Evolutionary conservation across 176 grass and related monocot species (phyloP).

Genomic region (Poa pratensis): DNA sequence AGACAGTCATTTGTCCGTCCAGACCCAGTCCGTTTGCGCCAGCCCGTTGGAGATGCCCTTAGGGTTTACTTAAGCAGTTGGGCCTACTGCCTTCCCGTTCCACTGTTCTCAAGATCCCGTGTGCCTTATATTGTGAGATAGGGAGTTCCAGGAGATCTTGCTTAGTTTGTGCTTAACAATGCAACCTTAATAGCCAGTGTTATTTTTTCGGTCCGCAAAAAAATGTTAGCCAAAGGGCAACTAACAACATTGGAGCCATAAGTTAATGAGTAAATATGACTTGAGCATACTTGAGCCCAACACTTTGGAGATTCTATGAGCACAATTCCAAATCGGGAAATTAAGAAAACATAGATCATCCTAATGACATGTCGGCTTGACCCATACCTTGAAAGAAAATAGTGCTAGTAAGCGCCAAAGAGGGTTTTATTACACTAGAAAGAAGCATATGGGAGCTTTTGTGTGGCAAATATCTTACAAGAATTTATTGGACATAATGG

Average conservation of each 20-base stretch:
- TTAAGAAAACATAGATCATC: too few species aligned
- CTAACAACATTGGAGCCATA: too few species aligned
- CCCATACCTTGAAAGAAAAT: too few species aligned
- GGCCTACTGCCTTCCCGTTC: not conserved
- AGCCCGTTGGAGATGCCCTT: too few species aligned
- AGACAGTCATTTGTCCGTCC: too few species aligned
- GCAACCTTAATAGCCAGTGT: too few species aligned
- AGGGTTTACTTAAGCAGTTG: not conserved
- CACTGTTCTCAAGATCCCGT: not conserved
- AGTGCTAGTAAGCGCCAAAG: too few species aligned
- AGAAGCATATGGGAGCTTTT: not conserved
- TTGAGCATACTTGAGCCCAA: not conserved
- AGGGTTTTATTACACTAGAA: not conserved
- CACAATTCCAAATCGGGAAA: not conserved
- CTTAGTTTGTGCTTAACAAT: not conserved
- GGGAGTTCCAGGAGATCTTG: not conserved
- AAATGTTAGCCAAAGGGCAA: too few species aligned
- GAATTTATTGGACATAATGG: not conserved
- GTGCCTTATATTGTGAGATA: not conserved
- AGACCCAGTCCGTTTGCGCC: too few species aligned
- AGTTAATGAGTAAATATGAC: not conserved
- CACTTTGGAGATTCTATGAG: not conserved
- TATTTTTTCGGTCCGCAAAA: too few species aligned
- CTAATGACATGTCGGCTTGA: too few species aligned
- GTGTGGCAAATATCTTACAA: not conserved